Conservation (phyloP, 2,329 filamentous ascomycete genomes). For the Ophiocordyceps robertsii region DNA sequence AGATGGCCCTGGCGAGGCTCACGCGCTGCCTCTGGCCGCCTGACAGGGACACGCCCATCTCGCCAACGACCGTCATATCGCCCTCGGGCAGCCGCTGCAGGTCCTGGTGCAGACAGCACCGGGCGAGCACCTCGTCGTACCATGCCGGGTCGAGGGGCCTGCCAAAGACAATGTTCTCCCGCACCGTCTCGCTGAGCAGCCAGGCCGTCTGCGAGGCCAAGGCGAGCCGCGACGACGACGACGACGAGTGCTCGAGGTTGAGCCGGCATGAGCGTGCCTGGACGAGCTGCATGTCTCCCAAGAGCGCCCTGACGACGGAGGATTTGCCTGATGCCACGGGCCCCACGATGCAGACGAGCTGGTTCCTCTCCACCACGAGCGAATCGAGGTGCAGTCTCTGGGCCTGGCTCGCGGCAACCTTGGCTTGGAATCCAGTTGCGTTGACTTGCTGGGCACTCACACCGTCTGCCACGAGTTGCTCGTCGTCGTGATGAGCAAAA, state of each 20-base stretch:
- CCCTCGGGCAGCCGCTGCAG: constrained; percentile 86
- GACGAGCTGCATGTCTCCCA: constrained; percentile 11
- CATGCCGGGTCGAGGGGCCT: constrained; percentile 7
- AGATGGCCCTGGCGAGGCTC: constrained; percentile 75
- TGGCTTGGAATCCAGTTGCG: not conserved
- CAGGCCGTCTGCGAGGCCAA: constrained; percentile 15
- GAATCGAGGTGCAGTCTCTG: not conserved
- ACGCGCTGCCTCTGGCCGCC: constrained; percentile 91
- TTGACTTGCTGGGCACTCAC: not conserved
- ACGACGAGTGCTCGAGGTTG: constrained; percentile 2
- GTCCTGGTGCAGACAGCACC: constrained; percentile 29
- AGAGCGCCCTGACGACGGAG: constrained; percentile 9
- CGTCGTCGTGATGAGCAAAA: constrained; percentile 8
- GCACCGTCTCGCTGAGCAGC: constrained; percentile 9
- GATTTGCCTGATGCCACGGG: constrained; percentile 12
- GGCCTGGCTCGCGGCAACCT: not conserved
- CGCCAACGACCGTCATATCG: constrained; percentile 84
- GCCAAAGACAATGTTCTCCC: constrained; percentile 52
- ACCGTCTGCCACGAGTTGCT: not conserved
- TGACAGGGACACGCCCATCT: constrained; percentile 91
- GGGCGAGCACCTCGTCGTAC: no score
- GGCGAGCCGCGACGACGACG: not conserved
- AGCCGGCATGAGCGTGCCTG: constrained; percentile 6
- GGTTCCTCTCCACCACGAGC: not conserved
- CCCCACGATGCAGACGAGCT: constrained; percentile 5